Percentiles rank a stretch among this genome's conserved stretches.
These are phyloP conservation scores for Hyaloscypha finlandica DNA, from an alignment of 495 filamentous ascomycete genomes.

Conservation along the genomic window DNA sequence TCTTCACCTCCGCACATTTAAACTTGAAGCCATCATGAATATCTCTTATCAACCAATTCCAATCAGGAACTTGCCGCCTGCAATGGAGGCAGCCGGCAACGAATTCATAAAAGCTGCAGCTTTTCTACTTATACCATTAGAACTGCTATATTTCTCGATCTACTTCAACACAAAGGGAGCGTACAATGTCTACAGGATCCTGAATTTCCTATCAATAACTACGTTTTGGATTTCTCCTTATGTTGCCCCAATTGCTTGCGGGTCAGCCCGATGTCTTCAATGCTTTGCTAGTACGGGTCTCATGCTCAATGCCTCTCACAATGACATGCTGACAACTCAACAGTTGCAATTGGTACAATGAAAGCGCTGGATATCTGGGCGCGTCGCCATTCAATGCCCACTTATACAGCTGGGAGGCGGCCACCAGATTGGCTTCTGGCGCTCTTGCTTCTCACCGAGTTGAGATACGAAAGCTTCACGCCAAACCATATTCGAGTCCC, in stretches of 20 bases:
- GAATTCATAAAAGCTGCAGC: slow-evolving; percentile 25
- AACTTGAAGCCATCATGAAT: slow-evolving; percentile 26
- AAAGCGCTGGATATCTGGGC: slow-evolving; percentile 40
- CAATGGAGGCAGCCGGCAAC: slow-evolving; percentile 21
- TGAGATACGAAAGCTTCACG: slow-evolving; percentile 42
- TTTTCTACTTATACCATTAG: slow-evolving; percentile 30
- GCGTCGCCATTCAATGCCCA: slow-evolving; percentile 30
- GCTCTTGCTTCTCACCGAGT: slow-evolving; percentile 37
- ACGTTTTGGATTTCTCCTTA: slow-evolving; percentile 29
- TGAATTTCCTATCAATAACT: slow-evolving; percentile 26
- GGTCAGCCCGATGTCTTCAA: slow-evolving; percentile 30
- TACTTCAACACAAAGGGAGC: slow-evolving; percentile 30
- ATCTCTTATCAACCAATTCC: slow-evolving; percentile 28
- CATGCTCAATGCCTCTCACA: not conserved
- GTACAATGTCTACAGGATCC: slow-evolving; percentile 19
- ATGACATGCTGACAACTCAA: slow-evolving; percentile 15
- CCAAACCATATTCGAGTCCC: slow-evolving; percentile 39
- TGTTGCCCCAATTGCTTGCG: slow-evolving; percentile 34
- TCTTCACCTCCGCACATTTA: not conserved
- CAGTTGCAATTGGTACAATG: slow-evolving; percentile 40
- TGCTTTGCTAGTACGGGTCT: slow-evolving; percentile 32
- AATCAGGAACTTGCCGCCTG: slow-evolving; percentile 19
- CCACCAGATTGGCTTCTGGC: slow-evolving; percentile 34
- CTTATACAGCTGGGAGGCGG: slow-evolving; percentile 29
- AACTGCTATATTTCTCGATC: slow-evolving; percentile 34